Percentiles rank a stretch among this genome's conserved stretches.
Evolutionary conservation across 495 filamentous ascomycete species (phyloP).

Genomic region (Penicillium riverlandense): DNA sequence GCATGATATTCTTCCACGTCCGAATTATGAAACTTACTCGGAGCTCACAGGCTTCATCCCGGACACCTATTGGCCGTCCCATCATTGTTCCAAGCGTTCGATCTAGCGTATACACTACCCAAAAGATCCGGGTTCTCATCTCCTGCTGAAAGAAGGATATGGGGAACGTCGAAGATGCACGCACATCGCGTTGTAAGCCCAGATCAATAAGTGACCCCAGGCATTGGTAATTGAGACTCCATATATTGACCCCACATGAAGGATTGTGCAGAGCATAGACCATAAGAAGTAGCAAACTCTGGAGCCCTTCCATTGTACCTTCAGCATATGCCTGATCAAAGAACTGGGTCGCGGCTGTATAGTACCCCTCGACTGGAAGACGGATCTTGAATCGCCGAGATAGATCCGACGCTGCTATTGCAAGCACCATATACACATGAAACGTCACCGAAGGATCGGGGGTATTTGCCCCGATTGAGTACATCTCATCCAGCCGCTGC

Average conservation of each 20-base stretch:
- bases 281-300: conserved; percentile 36
- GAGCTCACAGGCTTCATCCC: conserved; percentile 43
- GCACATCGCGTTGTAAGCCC: conserved; percentile 37
- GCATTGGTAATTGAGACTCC: conserved; percentile 44
- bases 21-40: conserved; percentile 20
- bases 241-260: conserved; percentile 37
- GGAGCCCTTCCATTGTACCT: conserved; percentile 31
- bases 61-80: conserved; percentile 41
- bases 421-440: conserved; percentile 41
- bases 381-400: conserved; percentile 31
- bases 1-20: neutral
- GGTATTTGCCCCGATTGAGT: conserved; percentile 7
- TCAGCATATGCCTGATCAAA: conserved; percentile 29
- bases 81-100: conserved; percentile 41
- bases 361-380: conserved; percentile 38
- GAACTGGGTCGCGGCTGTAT: conserved; percentile 34
- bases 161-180: conserved; percentile 17
- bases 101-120: conserved; percentile 41
- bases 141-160: conserved; percentile 38
- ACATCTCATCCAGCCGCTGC: conserved; percentile 23
- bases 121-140: conserved; percentile 42
- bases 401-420: conserved; percentile 35
- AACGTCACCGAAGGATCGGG: conserved; percentile 18
- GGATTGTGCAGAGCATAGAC: conserved; percentile 42
- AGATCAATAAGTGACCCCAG: conserved; percentile 38